These are phyloP conservation scores for Chlamydomonas sphaeroides DNA, from an alignment of 139 green algal species.

Conservation along the genomic window DNA sequence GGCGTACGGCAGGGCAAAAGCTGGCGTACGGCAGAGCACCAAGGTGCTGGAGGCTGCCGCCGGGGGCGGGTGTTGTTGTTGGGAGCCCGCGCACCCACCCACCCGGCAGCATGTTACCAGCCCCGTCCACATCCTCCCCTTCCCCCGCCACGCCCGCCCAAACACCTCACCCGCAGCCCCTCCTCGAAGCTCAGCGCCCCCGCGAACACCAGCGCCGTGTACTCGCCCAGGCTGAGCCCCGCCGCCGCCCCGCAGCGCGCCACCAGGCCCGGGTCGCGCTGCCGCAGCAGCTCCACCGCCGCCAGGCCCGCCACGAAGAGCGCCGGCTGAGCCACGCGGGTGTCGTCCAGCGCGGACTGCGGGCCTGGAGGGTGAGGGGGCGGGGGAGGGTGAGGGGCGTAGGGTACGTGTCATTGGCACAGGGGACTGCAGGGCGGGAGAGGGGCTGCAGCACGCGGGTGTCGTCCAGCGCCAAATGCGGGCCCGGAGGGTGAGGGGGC, in stretches of 20 bases:
- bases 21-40: no score
- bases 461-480: constrained; percentile 88
- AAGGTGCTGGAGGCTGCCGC: no score
- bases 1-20: no score
- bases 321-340: constrained; percentile 78
- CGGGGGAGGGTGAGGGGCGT: no score
- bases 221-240: constrained; percentile 92
- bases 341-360: constrained; percentile 90
- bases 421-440: no score
- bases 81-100: constrained; percentile 85
- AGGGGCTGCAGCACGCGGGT: constrained; percentile 78
- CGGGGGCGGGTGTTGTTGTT: neutral
- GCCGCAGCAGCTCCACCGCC: constrained; percentile 78
- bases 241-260: constrained; percentile 61
- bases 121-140: constrained; percentile 49
- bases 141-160: no score
- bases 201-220: constrained; percentile 89
- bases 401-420: no score
- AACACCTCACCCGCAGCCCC: constrained; percentile 74
- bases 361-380: constrained; percentile 62
- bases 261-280: constrained; percentile 55
- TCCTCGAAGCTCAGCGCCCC: constrained; percentile 91
- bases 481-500: constrained; percentile 69
- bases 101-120: constrained; percentile 86
- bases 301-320: constrained; percentile 91